Conservation (phyloP, 306 rosid species). For the Medicago ruthenica region DNA sequence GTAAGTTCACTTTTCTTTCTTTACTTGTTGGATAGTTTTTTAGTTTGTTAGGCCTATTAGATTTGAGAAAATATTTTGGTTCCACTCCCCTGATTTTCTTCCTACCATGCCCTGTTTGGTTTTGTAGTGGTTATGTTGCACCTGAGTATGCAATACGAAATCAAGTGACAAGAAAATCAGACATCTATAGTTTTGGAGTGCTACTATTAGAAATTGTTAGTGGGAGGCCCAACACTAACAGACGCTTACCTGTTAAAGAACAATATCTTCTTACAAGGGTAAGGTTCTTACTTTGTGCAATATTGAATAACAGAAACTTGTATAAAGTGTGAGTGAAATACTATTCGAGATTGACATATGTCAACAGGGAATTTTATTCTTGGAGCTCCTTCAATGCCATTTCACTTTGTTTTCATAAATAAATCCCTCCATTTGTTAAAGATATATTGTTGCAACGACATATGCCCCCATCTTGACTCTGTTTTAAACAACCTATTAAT, state of each 20-base stretch:
- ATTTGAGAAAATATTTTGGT: neutral
- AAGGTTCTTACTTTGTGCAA: conserved; percentile 36
- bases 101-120: conserved; percentile 26
- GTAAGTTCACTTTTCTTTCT: conserved; percentile 51
- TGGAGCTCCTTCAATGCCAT: no score
- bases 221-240: conserved; percentile 78
- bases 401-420: no score
- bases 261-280: conserved; percentile 82
- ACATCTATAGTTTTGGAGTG: conserved; percentile 85
- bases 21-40: conserved; percentile 4
- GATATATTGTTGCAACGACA: no score
- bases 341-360: conserved; percentile 28
- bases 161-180: conserved; percentile 88
- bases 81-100: neutral
- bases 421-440: no score
- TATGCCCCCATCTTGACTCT: no score
- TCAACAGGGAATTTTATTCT: no score
- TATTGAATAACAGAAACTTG: conserved; percentile 15
- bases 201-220: conserved; percentile 43
- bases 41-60: neutral
- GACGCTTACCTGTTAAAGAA: conserved; percentile 63
- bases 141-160: conserved; percentile 87
- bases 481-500: no score
- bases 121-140: conserved; percentile 81
- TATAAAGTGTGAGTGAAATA: neutral